Base-by-base conservation (phyloP, 345 rosid genomes). In the Isatis tinctoria region DNA sequence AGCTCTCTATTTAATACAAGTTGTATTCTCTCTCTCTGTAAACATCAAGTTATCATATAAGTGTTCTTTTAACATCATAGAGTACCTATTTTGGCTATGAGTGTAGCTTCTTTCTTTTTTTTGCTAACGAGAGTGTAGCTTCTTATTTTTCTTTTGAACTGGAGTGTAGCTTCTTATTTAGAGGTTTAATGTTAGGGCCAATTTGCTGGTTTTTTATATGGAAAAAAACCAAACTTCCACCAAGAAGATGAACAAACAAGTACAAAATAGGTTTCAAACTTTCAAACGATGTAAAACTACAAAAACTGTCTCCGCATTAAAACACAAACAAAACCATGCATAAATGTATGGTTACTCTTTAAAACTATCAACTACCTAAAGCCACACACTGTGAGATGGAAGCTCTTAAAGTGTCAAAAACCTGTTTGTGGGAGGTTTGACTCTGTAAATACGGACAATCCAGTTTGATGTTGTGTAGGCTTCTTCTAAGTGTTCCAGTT, bases 391-490 rank as follows among this genome's bases (percentile, higher is more conserved):
- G 36, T 28, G 53, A 67, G 40, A 51, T 51, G 32, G 57, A 51
- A 51, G 32, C 57, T 52, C 33, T 52, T 12, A 75, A 71, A 72
- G 26, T 6, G 12, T 92, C 87, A n/a, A 95, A 90, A 93, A 87
- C 85, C 99, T 83, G 49, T 95, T 95, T 8, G 90, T 87, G 1
- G 99, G 98, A 53, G 98, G 97, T 77, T 95, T 95, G 30, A 95
- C 99, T 82, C 81, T 92, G 83, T 95, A 95, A 82, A 95, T 88
- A 32, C 99, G 96, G 69, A 95, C 91, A 3, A 95, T 95, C 99
- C 99, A 95, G 82, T 95, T 95, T 11, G 96, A 88, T 13, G 98
- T 95, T 2, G 99, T 95, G 79, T 87, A 95, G 16, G 99, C 99
- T 83, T 95, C 99, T 81, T 95, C 99, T 80, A 95, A 73, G 74